Evolutionary conservation across 371 early-diverging fungal species (phyloP).

Genomic region (Aphelidium insulamus): DNA sequence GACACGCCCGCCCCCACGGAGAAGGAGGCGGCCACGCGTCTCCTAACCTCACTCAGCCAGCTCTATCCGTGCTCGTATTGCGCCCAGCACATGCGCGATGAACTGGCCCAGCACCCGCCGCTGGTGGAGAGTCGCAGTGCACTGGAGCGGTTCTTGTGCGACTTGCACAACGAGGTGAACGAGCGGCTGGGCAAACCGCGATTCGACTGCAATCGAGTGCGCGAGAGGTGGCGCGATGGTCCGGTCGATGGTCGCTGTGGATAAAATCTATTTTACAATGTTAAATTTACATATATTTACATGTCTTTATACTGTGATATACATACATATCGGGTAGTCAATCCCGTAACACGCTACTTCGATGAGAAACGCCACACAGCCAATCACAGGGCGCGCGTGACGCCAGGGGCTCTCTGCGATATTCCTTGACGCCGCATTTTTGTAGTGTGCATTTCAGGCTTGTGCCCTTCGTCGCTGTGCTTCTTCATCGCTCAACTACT

Average conservation of each 20-base stretch:
- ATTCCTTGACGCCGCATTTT: too few relatives aligned
- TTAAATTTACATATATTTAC: too few relatives aligned
- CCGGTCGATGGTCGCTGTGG: conserved; percentile 53
- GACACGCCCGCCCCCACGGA: conserved; percentile 52
- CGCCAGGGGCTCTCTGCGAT: too few relatives aligned
- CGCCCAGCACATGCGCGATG: conserved; percentile 55
- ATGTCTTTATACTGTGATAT: too few relatives aligned
- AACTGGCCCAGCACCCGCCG: conserved; percentile 58
- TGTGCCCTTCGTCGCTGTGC: too few relatives aligned
- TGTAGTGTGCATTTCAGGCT: too few relatives aligned
- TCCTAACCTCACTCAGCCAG: conserved; percentile 50
- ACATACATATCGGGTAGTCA: too few relatives aligned
- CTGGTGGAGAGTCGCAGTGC: conserved; percentile 40
- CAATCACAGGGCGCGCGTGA: too few relatives aligned
- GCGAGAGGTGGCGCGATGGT: conserved; percentile 81
- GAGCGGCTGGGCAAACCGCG: conserved; percentile 61
- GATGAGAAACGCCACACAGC: too few relatives aligned
- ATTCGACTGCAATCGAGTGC: conserved; percentile 84
- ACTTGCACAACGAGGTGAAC: conserved; percentile 93
- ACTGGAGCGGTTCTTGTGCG: conserved; percentile 78
- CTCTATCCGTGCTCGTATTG: conserved; percentile 93
- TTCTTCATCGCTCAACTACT: too few relatives aligned
- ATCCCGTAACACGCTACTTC: too few relatives aligned
- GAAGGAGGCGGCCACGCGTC: conserved; percentile 40
- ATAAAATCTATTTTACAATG: too few relatives aligned